These are phyloP conservation scores for Tephrocybe sp. DNA, from an alignment of 768 basidiomycete genomes.

Conservation along the genomic window DNA sequence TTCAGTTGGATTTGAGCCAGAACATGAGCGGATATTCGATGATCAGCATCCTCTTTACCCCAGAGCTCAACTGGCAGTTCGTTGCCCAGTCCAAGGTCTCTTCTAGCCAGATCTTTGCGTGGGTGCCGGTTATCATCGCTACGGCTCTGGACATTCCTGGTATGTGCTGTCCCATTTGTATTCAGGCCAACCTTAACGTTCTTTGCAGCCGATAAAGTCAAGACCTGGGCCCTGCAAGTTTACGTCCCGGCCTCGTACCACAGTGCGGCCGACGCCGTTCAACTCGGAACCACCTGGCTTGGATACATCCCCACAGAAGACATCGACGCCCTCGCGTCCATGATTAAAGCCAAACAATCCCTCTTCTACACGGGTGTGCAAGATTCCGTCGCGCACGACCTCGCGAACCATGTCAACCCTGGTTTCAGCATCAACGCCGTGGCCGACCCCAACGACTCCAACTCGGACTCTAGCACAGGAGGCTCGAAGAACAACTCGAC, in stretches of 20 bases:
- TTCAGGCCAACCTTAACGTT: constrained; percentile 6
- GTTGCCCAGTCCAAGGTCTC: constrained; percentile 59
- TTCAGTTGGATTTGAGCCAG: constrained; percentile 21
- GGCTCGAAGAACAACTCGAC: too few species aligned
- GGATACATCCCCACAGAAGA: constrained; percentile 60
- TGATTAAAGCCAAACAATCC: constrained; percentile 63
- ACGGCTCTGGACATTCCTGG: constrained; percentile 32
- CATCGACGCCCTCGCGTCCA: constrained; percentile 61
- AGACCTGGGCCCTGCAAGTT: constrained; percentile 62
- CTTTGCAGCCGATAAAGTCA: constrained; percentile 32
- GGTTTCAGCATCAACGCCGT: constrained; percentile 60
- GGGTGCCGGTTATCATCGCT: constrained; percentile 48
- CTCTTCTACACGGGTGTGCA: constrained; percentile 59
- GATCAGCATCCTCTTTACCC: constrained; percentile 67
- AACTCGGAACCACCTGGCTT: constrained; percentile 70
- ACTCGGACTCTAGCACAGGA: constrained; percentile 19
- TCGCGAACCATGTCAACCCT: constrained; percentile 71
- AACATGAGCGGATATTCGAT: constrained; percentile 41
- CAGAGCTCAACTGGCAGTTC: constrained; percentile 63
- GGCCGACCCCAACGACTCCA: constrained; percentile 36
- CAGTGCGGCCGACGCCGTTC: constrained; percentile 40
- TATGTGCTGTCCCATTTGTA: constrained; percentile 21
- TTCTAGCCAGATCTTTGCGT: constrained; percentile 77
- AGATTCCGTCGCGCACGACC: constrained; percentile 43
- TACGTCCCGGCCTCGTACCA: constrained; percentile 62